Evolutionary conservation across 192 early-diverging fungal species (phyloP), one percentile per base, ranked within the genome.

Genomic region (Coemansia sp.): DNA sequence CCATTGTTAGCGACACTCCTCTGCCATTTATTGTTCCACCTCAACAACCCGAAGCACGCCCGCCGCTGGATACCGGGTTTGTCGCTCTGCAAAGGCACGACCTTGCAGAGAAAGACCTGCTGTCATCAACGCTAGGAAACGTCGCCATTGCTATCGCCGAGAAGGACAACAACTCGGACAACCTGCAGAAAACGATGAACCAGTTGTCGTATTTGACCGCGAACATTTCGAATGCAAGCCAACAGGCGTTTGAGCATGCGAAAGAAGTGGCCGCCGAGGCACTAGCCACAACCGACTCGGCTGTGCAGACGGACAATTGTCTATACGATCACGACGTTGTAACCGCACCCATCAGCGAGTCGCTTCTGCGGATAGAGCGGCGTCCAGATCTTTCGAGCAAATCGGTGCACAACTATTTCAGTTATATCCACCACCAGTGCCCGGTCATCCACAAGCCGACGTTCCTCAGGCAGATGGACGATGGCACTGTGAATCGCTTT

Each of bases 371-470:
- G 43, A 54, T 71, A 9, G 77, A 80, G 66, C 67, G 77, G 17
- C 72, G 66, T 10, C 38, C 50, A 9, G 77, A 67, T 48, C 62
- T 71, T 25, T 64, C 72, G 8, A 65, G 49, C 19, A 62, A 59
- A 1, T 65, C 71, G 11, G 69, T 82, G 25, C 71, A 74, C 60
- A 73, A 71, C 56, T 82, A 82, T 56, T 82, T 82, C 63, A 62
- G 75, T 62, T 77, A 69, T 45, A 64, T 82, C 46, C 81, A 82
- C 63, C 81, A 68, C 42, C 81, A 82, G 62, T 66, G 62, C 46
- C 81, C 81, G 8, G 77, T 77, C 61, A 73, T 82, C 48, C 81
- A 82, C 81, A 70, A 70, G 41, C 71, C 74, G n/a, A 69, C 71
- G 23, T 82, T 82, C 43, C 61, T 82, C 50, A 65, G 63, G 22